phyloP scores from a whole-genome alignment of 345 rosid species.

The Isatis tinctoria region DNA sequence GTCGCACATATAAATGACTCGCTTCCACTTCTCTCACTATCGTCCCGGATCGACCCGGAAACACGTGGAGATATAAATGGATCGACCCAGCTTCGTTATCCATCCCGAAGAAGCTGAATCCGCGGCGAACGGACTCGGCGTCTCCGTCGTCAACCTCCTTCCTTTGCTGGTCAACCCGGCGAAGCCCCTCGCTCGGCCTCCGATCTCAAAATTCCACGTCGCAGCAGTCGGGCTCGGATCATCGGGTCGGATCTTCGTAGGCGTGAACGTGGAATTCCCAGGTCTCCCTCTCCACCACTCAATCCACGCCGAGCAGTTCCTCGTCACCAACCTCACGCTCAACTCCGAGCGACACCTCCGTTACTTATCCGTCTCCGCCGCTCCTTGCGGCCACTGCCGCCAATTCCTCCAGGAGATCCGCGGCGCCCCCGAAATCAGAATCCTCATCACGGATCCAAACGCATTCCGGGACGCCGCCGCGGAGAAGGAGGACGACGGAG shows the following conservation, averaged over 20 bases:
- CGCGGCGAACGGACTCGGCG: background rate
- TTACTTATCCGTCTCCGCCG: constrained; percentile 61
- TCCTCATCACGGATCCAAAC: constrained; percentile 31
- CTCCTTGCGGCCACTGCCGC: constrained; percentile 98
- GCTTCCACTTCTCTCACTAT: background rate
- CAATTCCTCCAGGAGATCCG: constrained; percentile 85
- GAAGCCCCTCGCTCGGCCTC: constrained; percentile 49
- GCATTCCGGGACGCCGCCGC: background rate
- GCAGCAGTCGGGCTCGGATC: constrained; percentile 72
- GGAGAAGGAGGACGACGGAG: background rate
- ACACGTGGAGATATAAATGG: background rate
- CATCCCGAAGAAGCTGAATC: background rate
- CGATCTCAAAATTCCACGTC: constrained; percentile 65
- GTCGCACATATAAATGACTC: background rate
- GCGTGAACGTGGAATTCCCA: constrained; percentile 75
- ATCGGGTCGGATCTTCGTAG: constrained; percentile 72
- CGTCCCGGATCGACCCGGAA: background rate
- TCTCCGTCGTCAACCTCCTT: background rate
- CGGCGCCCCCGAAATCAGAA: constrained; percentile 37
- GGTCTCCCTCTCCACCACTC: constrained; percentile 84
- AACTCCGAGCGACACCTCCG: constrained; percentile 48
- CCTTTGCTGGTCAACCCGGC: background rate
- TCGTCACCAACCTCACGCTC: constrained; percentile 67
- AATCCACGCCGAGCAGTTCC: constrained; percentile 93
- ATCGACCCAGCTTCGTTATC: constrained; percentile 9